A percentile compares a stretch with the other conserved stretches of the same genome.
Evolutionary conservation across 2,329 filamentous ascomycete genomes (phyloP).

Genomic region (Alternaria triticina): DNA sequence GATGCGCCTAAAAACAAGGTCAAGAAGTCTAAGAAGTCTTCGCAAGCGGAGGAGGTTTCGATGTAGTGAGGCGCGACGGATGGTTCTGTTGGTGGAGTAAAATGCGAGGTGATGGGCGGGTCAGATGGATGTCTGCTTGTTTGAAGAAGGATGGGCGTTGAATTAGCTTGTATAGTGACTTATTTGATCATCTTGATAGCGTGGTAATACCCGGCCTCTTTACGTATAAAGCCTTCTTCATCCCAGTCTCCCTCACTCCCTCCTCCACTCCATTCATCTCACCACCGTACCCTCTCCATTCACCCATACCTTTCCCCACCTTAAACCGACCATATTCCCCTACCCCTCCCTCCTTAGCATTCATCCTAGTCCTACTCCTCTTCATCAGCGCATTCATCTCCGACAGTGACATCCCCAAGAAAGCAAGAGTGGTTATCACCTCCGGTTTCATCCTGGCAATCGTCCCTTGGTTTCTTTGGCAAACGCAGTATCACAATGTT

Average conservation of each 20-base stretch:
- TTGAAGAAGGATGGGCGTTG: neutral
- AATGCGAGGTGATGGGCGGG: neutral
- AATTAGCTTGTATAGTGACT: neutral
- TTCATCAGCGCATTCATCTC: neutral
- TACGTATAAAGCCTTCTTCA: neutral
- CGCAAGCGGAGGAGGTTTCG: neutral
- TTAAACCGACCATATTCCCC: too few relatives aligned
- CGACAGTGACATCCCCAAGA: neutral
- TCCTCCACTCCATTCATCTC: too few relatives aligned
- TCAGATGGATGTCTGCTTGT: neutral
- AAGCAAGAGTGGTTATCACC: neutral
- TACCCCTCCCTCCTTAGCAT: too few relatives aligned
- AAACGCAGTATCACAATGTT: neutral
- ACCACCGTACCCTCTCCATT: too few relatives aligned
- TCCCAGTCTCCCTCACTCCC: neutral
- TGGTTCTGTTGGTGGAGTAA: neutral
- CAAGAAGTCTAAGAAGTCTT: neutral
- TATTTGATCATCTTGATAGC: rapidly evolving
- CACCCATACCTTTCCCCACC: too few relatives aligned
- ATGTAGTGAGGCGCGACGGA: neutral
- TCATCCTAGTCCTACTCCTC: too few relatives aligned
- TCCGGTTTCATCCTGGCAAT: neutral
- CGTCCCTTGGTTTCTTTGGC: neutral
- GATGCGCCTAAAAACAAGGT: neutral
- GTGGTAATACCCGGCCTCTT: neutral